Evolutionary conservation across 2,329 filamentous ascomycete species (phyloP).

Genomic region (Sporothrix variecibatus): DNA sequence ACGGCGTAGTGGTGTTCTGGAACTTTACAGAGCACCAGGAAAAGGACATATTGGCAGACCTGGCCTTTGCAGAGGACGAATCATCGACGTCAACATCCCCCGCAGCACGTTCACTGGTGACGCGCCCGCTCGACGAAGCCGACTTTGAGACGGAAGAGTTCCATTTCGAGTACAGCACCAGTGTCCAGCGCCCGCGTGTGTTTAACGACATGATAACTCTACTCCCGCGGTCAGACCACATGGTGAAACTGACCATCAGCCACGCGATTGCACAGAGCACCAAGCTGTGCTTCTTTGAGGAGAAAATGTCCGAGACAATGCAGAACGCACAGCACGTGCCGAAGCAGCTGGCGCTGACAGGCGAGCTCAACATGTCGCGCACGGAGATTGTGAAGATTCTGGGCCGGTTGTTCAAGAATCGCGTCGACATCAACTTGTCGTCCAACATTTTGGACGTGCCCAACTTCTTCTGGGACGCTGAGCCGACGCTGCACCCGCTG

Average conservation of each 20-base stretch:
- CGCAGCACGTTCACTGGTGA: slow-evolving; percentile 60
- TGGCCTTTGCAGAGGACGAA: slow-evolving; percentile 80
- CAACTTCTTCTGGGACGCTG: slow-evolving; percentile 98
- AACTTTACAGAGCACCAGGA: slow-evolving; percentile 97
- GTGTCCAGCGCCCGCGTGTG: slow-evolving; percentile 83
- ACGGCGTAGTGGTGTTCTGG: slow-evolving; percentile 98
- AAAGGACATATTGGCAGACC: slow-evolving; percentile 91
- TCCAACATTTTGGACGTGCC: slow-evolving; percentile 95
- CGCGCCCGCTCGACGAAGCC: slow-evolving; percentile 77
- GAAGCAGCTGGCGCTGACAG: slow-evolving; percentile 83
- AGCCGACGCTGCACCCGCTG: slow-evolving; percentile 90
- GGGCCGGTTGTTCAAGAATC: slow-evolving; percentile 85
- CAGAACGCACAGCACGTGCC: slow-evolving; percentile 88
- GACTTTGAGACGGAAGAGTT: slow-evolving; percentile 98
- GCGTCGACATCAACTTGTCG: slow-evolving; percentile 95
- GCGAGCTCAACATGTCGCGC: slow-evolving; percentile 85
- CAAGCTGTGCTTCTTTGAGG: slow-evolving; percentile 93
- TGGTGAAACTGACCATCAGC: slow-evolving; percentile 98
- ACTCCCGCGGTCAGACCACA: slow-evolving; percentile 85
- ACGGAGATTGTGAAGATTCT: slow-evolving; percentile 91
- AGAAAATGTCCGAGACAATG: slow-evolving; percentile 95
- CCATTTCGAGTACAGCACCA: slow-evolving; percentile 92
- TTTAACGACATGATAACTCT: slow-evolving; percentile 99
- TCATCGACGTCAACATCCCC: not conserved
- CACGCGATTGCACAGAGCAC: slow-evolving; percentile 98